Conservation (phyloP, 1,139 yeast species). For the Yamadazyma dendronema region DNA sequence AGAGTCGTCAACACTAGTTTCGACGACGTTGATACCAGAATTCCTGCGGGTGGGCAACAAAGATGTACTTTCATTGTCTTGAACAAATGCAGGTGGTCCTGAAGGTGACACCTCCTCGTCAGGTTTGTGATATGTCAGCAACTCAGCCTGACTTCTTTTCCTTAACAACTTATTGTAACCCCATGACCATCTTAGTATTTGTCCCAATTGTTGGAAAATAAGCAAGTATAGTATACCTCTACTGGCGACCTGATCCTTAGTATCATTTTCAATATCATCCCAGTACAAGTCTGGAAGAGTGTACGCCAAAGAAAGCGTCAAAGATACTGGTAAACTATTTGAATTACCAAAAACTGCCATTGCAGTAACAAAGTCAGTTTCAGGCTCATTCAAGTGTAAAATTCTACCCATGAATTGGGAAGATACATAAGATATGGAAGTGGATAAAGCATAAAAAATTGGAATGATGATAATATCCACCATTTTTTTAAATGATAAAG, state of each 20-base stretch:
- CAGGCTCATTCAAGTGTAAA: conserved; percentile 57
- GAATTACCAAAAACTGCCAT: conserved; percentile 89
- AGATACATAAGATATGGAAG: conserved; percentile 57
- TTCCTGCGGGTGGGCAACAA: conserved; percentile 6
- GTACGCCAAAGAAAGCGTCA: conserved; percentile 68
- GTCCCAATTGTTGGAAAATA: conserved; percentile 84
- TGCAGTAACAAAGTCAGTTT: conserved; percentile 78
- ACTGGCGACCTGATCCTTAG: conserved; percentile 70
- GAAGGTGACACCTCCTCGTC: conserved; percentile 9
- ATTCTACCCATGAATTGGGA: conserved; percentile 49
- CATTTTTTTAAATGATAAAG: conserved; percentile 64
- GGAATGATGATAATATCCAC: conserved; percentile 73
- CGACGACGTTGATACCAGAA: conserved; percentile 1
- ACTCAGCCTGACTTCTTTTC: conserved; percentile 44
- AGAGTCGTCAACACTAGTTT: conserved; percentile 7
- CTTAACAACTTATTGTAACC: conserved; percentile 76
- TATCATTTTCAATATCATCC: conserved; percentile 69
- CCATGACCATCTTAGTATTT: conserved; percentile 86
- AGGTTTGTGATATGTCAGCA: conserved; percentile 26
- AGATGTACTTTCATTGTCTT: conserved; percentile 11
- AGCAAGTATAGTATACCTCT: conserved; percentile 75
- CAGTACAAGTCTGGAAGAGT: conserved; percentile 71
- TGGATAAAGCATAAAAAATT: conserved; percentile 62
- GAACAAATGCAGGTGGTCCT: background rate
- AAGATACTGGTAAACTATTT: conserved; percentile 75